phyloP scores from a whole-genome alignment of 805 yeast species.

The Pichia cephalocereana region DNA sequence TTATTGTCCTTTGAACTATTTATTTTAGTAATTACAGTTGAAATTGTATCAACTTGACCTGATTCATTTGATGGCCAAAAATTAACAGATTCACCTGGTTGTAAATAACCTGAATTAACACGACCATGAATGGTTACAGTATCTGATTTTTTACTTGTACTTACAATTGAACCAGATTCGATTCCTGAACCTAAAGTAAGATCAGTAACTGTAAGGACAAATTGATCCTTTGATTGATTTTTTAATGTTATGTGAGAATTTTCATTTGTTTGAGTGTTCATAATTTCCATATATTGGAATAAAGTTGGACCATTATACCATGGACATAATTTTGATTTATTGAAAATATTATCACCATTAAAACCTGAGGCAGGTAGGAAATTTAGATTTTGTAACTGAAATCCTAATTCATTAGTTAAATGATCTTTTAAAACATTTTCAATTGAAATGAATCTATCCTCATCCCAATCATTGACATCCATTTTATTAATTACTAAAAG shows the following conservation, averaged over 20 bases:
- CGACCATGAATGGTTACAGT: slow-evolving; percentile 55
- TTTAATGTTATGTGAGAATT: slow-evolving; percentile 23
- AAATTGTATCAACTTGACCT: slow-evolving; percentile 32
- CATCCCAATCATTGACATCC: slow-evolving; percentile 53
- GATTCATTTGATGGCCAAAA: slow-evolving; percentile 43
- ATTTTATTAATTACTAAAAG: slow-evolving; percentile 63
- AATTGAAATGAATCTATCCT: slow-evolving; percentile 44
- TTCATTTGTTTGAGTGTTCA: slow-evolving; percentile 18
- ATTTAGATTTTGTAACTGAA: slow-evolving; percentile 26
- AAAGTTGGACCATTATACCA: slow-evolving; percentile 40
- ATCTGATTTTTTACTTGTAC: slow-evolving; percentile 26
- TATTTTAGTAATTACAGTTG: slow-evolving; percentile 19
- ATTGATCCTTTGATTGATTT: slow-evolving; percentile 13
- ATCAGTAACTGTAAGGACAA: slow-evolving; percentile 58
- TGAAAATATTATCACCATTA: slow-evolving; percentile 56
- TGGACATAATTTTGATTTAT: slow-evolving; percentile 22
- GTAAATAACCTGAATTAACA: slow-evolving; percentile 57
- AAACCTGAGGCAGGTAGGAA: slow-evolving; percentile 67
- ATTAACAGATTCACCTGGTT: slow-evolving; percentile 57
- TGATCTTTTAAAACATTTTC: slow-evolving; percentile 38
- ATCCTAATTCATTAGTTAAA: slow-evolving; percentile 47
- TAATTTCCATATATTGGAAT: slow-evolving; percentile 31
- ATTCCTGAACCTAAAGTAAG: slow-evolving; percentile 19
- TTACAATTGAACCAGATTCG: slow-evolving; percentile 2
- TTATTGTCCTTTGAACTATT: slow-evolving; percentile 1